phyloP scores from a whole-genome alignment of 1,284 basidiomycete species.

The Boletus coffeatus region DNA sequence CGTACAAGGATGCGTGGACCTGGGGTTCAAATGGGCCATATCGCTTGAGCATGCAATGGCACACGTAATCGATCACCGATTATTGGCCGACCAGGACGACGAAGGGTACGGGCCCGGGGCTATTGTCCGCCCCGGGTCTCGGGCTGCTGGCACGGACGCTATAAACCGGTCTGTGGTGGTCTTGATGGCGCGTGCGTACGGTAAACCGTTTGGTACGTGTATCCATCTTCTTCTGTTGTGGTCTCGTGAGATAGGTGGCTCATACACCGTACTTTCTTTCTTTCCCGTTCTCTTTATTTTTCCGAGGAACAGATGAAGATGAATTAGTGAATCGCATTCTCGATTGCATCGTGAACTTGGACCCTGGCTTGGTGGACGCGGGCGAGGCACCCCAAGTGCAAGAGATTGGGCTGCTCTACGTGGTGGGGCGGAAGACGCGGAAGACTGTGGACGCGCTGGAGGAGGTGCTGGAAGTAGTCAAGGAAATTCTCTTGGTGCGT shows the following conservation, averaged over 20 bases:
- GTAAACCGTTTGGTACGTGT: conserved; percentile 14
- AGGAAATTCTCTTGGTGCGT: conserved; percentile 10
- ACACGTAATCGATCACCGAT: conserved; percentile 6
- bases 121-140: conserved; percentile 2
- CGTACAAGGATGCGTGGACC: conserved; percentile 4
- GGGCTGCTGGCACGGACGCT: neutral
- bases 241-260: neutral
- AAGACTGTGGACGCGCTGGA: conserved; percentile 4
- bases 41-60: neutral
- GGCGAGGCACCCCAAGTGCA: conserved; percentile 6
- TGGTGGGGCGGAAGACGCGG: conserved; percentile 10
- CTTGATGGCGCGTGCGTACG: neutral
- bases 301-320: conserved; percentile 6
- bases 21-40: neutral
- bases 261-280: neutral
- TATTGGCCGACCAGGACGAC: neutral
- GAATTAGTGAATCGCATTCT: conserved; percentile 11
- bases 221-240: no score
- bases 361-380: neutral
- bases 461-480: conserved; percentile 3
- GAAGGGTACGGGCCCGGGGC: neutral
- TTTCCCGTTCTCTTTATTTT: neutral
- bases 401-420: conserved; percentile 13
- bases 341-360: conserved; percentile 4
- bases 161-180: conserved; percentile 8